A percentile compares a stretch with the other conserved stretches of the same genome.
These are phyloP conservation scores for Pyronema omphalodes DNA, from an alignment of 495 filamentous ascomycete genomes.

Conservation along the genomic window DNA sequence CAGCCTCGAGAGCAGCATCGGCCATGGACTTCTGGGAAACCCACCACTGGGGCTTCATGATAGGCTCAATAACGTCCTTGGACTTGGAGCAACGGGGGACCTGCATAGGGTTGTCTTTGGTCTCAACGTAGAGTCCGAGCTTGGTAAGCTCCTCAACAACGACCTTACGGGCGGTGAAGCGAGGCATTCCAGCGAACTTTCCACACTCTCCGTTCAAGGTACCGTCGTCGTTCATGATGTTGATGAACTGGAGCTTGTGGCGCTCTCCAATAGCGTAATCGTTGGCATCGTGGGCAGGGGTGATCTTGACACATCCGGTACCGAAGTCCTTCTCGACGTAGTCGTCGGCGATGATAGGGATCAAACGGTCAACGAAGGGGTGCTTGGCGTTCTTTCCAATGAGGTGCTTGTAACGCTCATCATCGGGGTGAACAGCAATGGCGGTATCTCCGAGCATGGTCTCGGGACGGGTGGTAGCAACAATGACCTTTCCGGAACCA, in stretches of 20 bases:
- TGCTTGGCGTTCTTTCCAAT: constrained; percentile 53
- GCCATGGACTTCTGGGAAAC: constrained; percentile 52
- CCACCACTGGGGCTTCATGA: constrained; percentile 62
- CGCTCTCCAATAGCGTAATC: constrained; percentile 55
- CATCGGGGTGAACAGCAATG: constrained; percentile 60
- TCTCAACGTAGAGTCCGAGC: constrained; percentile 42
- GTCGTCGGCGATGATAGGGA: constrained; percentile 56
- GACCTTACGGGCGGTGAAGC: constrained; percentile 38
- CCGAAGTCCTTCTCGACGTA: constrained; percentile 56
- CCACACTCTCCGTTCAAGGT: constrained; percentile 18
- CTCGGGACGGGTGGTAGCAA: constrained; percentile 65
- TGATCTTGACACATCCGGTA: constrained; percentile 62
- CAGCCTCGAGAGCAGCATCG: constrained; percentile 28
- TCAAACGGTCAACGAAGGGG: constrained; percentile 46
- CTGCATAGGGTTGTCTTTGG: constrained; percentile 44
- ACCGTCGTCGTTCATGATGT: constrained; percentile 18
- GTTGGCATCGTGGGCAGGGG: constrained; percentile 64
- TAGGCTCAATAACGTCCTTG: constrained; percentile 48
- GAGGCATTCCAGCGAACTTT: constrained; percentile 28
- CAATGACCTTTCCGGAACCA: constrained; percentile 48
- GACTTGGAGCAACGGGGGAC: constrained; percentile 42
- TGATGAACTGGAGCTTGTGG: constrained; percentile 35
- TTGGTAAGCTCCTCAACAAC: constrained; percentile 37
- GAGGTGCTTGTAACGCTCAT: constrained; percentile 44
- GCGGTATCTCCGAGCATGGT: constrained; percentile 67